Evolutionary conservation across 768 basidiomycete genomes (phyloP).

Genomic region (Lactarius psammicola): DNA sequence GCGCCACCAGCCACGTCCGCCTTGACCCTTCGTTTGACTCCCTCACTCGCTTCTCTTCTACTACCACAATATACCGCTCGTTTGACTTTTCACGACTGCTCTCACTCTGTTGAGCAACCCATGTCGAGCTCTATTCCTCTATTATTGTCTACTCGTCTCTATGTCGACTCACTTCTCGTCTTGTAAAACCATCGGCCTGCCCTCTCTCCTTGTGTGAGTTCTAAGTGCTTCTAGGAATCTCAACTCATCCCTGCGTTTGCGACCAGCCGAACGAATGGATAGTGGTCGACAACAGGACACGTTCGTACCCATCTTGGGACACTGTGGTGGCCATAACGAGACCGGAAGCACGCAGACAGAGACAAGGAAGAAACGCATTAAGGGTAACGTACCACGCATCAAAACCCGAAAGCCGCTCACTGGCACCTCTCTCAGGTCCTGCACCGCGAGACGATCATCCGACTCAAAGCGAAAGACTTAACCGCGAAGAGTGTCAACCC

Average conservation of each 20-base stretch:
- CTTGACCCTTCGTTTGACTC: neutral
- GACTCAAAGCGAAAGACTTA: neutral
- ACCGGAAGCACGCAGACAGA: neutral
- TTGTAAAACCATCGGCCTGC: neutral
- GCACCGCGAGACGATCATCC: neutral
- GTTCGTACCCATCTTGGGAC: neutral
- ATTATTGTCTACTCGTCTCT: neutral
- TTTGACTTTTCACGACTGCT: neutral
- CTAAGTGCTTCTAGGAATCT: neutral
- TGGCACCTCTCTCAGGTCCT: neutral
- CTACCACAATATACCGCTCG: neutral
- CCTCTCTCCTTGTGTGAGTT: too few species aligned
- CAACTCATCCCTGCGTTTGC: neutral
- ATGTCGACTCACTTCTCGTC: neutral
- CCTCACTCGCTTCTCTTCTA: neutral
- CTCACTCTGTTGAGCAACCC: neutral
- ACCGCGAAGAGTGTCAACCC: neutral
- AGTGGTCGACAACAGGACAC: neutral
- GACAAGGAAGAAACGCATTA: neutral
- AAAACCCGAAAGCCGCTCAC: neutral
- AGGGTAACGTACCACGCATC: neutral
- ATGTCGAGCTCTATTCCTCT: neutral
- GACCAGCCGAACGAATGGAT: neutral
- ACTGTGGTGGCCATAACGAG: neutral
- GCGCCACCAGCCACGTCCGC: neutral